Conservation (phyloP, 139 green algal species). For the Dunaliella sp. region DNA sequence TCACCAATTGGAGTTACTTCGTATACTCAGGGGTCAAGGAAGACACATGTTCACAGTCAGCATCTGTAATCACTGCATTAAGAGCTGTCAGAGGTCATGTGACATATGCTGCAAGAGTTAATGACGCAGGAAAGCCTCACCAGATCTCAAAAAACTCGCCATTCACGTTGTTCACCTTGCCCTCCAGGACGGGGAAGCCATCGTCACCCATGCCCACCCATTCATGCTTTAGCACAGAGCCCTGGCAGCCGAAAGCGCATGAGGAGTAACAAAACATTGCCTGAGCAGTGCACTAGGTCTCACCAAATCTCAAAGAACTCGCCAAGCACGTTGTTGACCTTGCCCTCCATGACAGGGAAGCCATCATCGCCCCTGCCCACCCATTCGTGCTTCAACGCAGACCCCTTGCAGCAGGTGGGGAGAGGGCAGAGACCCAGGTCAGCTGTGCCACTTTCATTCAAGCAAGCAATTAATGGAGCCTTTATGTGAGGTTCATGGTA, state of each 20-base stretch:
- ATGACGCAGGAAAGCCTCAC: too few species aligned
- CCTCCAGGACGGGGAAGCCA: slow-evolving; percentile 75
- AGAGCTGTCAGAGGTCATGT: too few species aligned
- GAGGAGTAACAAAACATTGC: background rate
- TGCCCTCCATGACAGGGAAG: slow-evolving; percentile 75
- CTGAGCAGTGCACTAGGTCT: background rate
- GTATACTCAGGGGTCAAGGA: too few species aligned
- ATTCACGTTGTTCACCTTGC: slow-evolving; percentile 56
- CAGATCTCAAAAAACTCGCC: slow-evolving; percentile 82
- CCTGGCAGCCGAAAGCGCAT: background rate
- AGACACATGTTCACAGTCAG: too few species aligned
- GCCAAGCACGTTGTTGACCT: slow-evolving; percentile 57
- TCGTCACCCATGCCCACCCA: slow-evolving; percentile 73
- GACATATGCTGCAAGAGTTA: too few species aligned
- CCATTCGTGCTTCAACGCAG: slow-evolving; percentile 65
- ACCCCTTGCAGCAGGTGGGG: background rate
- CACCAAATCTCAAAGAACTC: slow-evolving; percentile 80
- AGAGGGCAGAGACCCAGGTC: background rate
- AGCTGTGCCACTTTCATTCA: too few species aligned
- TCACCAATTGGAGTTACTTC: too few species aligned
- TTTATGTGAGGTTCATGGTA: too few species aligned
- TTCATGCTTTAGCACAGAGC: slow-evolving; percentile 57
- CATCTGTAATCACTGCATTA: too few species aligned
- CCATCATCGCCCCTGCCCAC: slow-evolving; percentile 72
- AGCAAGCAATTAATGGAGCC: too few species aligned